phyloP scores from a whole-genome alignment of 1,139 yeast species.

The Pichia sp. region DNA sequence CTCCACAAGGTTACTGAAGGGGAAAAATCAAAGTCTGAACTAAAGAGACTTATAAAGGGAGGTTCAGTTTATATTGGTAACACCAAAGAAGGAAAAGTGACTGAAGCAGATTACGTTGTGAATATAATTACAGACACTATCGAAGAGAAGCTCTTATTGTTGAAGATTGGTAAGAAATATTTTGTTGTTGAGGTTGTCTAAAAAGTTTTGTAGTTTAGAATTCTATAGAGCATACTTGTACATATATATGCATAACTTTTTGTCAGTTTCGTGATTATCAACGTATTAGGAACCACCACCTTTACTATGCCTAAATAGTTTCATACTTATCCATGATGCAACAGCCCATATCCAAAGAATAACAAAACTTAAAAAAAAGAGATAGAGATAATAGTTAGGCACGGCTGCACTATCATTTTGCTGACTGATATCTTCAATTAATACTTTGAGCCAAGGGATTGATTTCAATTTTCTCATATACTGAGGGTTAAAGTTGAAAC shows the following conservation, averaged over 20 bases:
- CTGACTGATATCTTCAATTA: slow-evolving; percentile 13
- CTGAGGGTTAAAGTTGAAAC: slow-evolving; percentile 29
- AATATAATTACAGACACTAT: slow-evolving; percentile 46
- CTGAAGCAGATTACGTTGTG: slow-evolving; percentile 47
- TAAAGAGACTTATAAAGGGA: slow-evolving; percentile 55
- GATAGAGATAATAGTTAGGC: slow-evolving; percentile 45
- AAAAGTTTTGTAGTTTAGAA: slow-evolving; percentile 2
- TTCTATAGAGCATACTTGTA: neutral
- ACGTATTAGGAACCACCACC: slow-evolving; percentile 39
- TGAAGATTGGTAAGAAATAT: slow-evolving; percentile 75
- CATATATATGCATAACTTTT: neutral
- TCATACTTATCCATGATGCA: slow-evolving; percentile 73
- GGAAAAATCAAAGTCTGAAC: slow-evolving; percentile 43
- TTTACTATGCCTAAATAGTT: slow-evolving; percentile 69
- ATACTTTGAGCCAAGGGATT: slow-evolving; percentile 4
- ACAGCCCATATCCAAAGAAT: slow-evolving; percentile 76
- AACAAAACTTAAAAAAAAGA: slow-evolving; percentile 52
- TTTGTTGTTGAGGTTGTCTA: slow-evolving; percentile 45
- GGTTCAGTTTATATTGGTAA: slow-evolving; percentile 76
- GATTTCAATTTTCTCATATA: neutral
- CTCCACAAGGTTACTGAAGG: slow-evolving; percentile 22
- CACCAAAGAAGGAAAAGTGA: slow-evolving; percentile 47
- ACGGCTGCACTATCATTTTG: slow-evolving; percentile 18
- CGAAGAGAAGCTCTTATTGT: slow-evolving; percentile 56
- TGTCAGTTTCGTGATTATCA: neutral